phyloP scores from a whole-genome alignment of 1,139 yeast species.

The Geotrichum phurueaensis region DNA sequence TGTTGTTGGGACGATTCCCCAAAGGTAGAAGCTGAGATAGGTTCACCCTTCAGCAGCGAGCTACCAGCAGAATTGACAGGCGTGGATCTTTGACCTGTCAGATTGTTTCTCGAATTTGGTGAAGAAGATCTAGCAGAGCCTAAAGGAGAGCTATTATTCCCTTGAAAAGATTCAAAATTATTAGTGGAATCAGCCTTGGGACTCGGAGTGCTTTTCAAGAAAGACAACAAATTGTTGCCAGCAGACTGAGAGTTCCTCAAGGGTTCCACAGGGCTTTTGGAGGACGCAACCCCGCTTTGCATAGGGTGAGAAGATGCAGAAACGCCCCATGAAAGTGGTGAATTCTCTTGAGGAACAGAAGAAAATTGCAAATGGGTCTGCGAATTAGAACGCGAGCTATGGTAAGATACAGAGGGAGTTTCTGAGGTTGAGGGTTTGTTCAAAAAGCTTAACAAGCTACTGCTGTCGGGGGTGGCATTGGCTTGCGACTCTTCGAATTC shows the following conservation, averaged over 20 bases:
- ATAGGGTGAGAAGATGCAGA: not conserved
- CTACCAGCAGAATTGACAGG: no score
- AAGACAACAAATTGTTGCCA: constrained; percentile 1
- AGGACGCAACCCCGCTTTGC: not conserved
- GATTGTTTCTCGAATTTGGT: no score
- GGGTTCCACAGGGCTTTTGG: not conserved
- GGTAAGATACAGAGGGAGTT: no score
- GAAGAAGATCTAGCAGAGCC: no score
- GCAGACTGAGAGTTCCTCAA: not conserved
- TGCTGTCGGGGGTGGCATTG: not conserved
- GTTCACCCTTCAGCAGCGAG: no score
- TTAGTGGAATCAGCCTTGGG: no score
- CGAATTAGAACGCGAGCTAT: not conserved
- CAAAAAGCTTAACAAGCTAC: constrained; percentile 9
- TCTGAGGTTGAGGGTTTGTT: not conserved
- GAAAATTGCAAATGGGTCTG: not conserved
- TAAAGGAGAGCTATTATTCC: no score
- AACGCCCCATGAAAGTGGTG: not conserved
- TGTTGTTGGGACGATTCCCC: no score
- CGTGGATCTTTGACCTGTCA: no score
- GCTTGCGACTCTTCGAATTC: constrained; percentile 4
- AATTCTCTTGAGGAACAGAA: not conserved
- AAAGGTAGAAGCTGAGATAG: no score
- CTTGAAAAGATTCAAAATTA: no score
- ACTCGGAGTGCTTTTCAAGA: constrained; percentile 1